Evolutionary conservation across 257 asterid genomes (phyloP), one percentile per base, ranked within the genome.

Genomic region (Fraxinus pennsylvanica): DNA sequence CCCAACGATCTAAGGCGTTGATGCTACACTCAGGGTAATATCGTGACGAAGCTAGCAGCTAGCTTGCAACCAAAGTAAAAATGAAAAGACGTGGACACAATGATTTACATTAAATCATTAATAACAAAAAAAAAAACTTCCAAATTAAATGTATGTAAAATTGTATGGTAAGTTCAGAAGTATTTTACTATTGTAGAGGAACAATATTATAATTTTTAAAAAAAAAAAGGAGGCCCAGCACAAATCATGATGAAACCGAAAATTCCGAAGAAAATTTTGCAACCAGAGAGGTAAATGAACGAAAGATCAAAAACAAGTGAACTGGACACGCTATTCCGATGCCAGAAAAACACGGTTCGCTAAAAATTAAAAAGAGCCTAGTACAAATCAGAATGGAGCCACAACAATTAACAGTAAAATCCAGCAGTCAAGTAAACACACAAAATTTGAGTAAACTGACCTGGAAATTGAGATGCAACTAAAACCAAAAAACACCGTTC

Each of bases 391-490:
- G 36, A 52, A 39, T 78, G 65, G 1, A 76, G 33, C 4, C 36
- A 27, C 38, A 4, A 6, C 22, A 74, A 59, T 45, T 9, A 78
- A 38, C 74, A 7, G 9, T 57, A 74, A 36, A 66, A 74, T 22
- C 14, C 21, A n/a, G 47, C 30, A 33, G 14, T 12, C 54, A 12
- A 10, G 17, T 13, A 21, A 15, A 32, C 9, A 30, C 9, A 13
- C 12, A 33, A 33, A 68, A 33, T 0, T 2, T 1, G n/a, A 30
- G 43, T 12, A 14, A 79, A 61, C 78, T 75, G 71, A 82, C 82
- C 63, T 15, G 6, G 50, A 61, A 77, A 52, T 52, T 38, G 65
- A 76, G 73, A 13, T 36, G 67, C 17, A 21, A 19, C 0, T 8
- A 32, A 1, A 1, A n/a, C 14, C 14, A 19, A 76, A 30, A 32